phyloP scores from a whole-genome alignment of 2,329 filamentous ascomycete species.

The Pseudophaeomoniella oleicola region DNA sequence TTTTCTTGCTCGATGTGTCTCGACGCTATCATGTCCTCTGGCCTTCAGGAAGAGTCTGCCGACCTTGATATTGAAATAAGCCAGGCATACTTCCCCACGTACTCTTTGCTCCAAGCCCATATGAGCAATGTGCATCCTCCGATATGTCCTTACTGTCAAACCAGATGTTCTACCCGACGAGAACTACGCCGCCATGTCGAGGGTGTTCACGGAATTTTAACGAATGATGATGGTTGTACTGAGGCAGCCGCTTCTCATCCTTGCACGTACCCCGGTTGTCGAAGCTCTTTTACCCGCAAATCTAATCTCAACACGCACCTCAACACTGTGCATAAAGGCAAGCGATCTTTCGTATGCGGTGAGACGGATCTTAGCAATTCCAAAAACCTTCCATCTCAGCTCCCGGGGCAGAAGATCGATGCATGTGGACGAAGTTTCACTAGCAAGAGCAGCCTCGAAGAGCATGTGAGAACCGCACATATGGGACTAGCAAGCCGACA shows the following conservation, averaged over 20 bases:
- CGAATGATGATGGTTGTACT: slow-evolving; percentile 13
- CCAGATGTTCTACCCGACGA: slow-evolving; percentile 49
- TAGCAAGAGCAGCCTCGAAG: slow-evolving; percentile 64
- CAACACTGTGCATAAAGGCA: slow-evolving; percentile 59
- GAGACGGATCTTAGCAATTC: slow-evolving; percentile 44
- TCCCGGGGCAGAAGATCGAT: slow-evolving; percentile 24
- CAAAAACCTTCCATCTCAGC: slow-evolving; percentile 50
- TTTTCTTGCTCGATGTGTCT: slow-evolving; percentile 69
- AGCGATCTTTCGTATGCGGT: slow-evolving; percentile 64
- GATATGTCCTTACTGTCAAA: slow-evolving; percentile 59
- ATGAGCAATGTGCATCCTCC: slow-evolving; percentile 57
- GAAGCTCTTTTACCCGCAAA: slow-evolving; percentile 63
- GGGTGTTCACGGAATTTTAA: slow-evolving; percentile 50
- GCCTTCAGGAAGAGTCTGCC: slow-evolving; percentile 19
- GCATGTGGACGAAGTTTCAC: slow-evolving; percentile 58
- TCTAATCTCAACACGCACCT: slow-evolving; percentile 75
- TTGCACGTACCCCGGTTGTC: slow-evolving; percentile 56
- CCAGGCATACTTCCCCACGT: slow-evolving; percentile 53
- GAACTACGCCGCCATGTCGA: slow-evolving; percentile 67
- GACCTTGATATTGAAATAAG: slow-evolving; percentile 15
- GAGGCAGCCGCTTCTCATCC: slow-evolving; percentile 36
- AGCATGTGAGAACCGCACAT: slow-evolving; percentile 74
- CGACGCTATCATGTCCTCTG: slow-evolving; percentile 13
- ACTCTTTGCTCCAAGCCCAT: slow-evolving; percentile 57
- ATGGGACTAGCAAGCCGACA: slow-evolving; percentile 40